Conservation (phyloP, 305 asterid species). For the Withania somnifera region DNA sequence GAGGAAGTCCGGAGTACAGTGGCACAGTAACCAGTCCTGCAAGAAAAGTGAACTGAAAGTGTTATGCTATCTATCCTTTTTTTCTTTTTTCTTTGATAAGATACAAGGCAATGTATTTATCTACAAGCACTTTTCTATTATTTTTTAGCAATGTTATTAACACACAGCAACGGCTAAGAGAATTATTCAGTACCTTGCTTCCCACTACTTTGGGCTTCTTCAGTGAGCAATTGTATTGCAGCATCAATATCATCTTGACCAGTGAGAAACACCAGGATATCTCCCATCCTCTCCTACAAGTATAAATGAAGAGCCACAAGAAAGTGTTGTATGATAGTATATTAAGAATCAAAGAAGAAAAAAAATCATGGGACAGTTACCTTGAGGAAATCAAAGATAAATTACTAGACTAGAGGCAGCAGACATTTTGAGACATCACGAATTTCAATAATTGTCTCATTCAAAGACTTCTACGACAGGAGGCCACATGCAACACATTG, state of each 20-base stretch:
- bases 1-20: slow-evolving; percentile 82
- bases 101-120: background rate
- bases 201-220: slow-evolving; percentile 47
- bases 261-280: slow-evolving; percentile 81
- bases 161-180: background rate
- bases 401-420: background rate
- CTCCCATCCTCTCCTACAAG: slow-evolving; percentile 82
- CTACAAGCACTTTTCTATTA: background rate
- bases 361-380: background rate
- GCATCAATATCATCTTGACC: slow-evolving; percentile 99
- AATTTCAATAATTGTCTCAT: background rate
- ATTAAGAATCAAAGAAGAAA: slow-evolving; percentile 4
- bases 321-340: background rate
- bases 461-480: background rate
- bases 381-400: background rate
- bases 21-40: slow-evolving; percentile 72
- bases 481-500: background rate
- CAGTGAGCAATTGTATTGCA: slow-evolving; percentile 74
- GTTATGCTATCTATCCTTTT: background rate
- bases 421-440: background rate
- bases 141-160: background rate
- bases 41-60: slow-evolving; percentile 10
- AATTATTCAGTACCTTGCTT: slow-evolving; percentile 39
- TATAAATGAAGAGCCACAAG: background rate
- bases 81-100: background rate